A percentile compares a stretch with the other conserved stretches of the same genome.
Evolutionary conservation across 345 rosid genomes (phyloP).

Genomic region (Hibiscus mutabilis): DNA sequence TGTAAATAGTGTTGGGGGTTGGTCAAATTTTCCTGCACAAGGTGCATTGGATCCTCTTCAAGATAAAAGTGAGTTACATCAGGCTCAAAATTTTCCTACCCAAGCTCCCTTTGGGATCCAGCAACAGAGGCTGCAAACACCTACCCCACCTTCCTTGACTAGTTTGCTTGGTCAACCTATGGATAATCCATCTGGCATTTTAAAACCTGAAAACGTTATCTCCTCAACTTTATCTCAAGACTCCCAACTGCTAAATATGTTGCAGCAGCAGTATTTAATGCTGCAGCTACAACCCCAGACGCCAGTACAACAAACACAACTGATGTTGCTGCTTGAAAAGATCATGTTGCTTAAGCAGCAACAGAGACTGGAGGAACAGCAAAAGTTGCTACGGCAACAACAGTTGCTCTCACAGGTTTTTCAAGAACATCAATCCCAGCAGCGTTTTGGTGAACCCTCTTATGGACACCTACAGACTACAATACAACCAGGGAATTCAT

Average conservation of each 20-base stretch:
- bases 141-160: constrained; percentile 42
- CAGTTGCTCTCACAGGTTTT: constrained; percentile 75
- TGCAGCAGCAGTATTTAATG: constrained; percentile 78
- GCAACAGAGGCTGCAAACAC: constrained; percentile 53
- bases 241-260: constrained; percentile 23
- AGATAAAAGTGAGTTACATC: constrained; percentile 59
- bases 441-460: constrained; percentile 44
- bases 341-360: constrained; percentile 66
- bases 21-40: constrained; percentile 33
- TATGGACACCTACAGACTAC: constrained; percentile 46
- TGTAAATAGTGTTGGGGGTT: not conserved
- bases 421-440: constrained; percentile 55
- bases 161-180: constrained; percentile 62
- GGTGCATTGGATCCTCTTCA: constrained; percentile 44
- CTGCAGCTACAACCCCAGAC: constrained; percentile 58
- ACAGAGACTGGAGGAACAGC: constrained; percentile 80
- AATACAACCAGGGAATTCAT: constrained; percentile 29
- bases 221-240: constrained; percentile 5
- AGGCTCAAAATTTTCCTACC: constrained; percentile 25
- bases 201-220: constrained; percentile 49
- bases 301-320: constrained; percentile 47
- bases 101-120: constrained; percentile 9
- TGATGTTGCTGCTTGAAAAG: constrained; percentile 59
- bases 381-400: constrained; percentile 68
- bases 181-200: constrained; percentile 45